Base-by-base conservation (phyloP, 1,139 yeast genomes). In the Yamadazyma triangularis region DNA sequence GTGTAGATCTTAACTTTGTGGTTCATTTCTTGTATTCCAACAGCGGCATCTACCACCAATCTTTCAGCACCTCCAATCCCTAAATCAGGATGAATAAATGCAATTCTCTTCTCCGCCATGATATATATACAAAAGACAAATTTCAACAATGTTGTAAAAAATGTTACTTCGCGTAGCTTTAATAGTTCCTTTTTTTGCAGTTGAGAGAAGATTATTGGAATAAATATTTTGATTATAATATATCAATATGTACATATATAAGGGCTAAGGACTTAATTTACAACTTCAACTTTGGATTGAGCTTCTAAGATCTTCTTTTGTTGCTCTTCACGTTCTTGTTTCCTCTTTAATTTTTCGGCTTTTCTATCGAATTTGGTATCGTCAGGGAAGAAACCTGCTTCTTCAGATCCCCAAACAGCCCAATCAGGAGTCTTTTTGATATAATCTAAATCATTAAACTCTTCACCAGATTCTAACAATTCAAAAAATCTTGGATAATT, bases 61-160 rank as follows among this genome's bases (percentile, higher is more conserved):
- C 99, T 66, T 55, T 91, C 99, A 0, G 99, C 99, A 4, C 99
- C 99, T 6, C 96, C 81, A 37, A 91, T 91, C 0, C 98, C 98
- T 33, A 91, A 62, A 58, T 91, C 99, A 0, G 99, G 99, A 51
- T 91, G 99, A 10, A 91, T 63, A 48, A 91, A 87, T 4, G 96
- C 97, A 25, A 89, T 71, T 35, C 44, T 49, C 32, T 36, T 40
- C 29, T 18, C 24, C 14, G 18, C 19, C 12, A 21, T 8, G n/a
- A n/a, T n/a, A n/a, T n/a, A n/a, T n/a, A n/a, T n/a, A n/a, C n/a
- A n/a, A n/a, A n/a, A n/a, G n/a, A n/a, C n/a, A n/a, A n/a, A n/a
- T n/a, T n/a, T n/a, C n/a, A n/a, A n/a, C n/a, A n/a, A n/a, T n/a
- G n/a, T n/a, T n/a, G n/a, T n/a, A n/a, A n/a, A n/a, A n/a, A n/a